Percentiles rank a stretch among this genome's conserved stretches.
Conservation (phyloP, 805 yeast species). For the Candida ficus region DNA sequence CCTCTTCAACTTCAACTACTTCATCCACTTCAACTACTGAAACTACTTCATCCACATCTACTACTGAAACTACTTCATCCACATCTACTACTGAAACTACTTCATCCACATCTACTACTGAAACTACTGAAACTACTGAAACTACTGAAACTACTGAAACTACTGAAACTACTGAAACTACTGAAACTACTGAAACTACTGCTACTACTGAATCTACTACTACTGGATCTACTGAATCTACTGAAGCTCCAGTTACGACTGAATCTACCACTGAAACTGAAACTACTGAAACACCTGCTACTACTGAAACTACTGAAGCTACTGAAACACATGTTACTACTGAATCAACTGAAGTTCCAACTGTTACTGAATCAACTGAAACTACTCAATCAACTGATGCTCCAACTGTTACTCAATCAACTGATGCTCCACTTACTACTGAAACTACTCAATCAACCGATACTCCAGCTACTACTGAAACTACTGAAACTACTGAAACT, state of each 20-base stretch:
- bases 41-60: conserved; percentile 8
- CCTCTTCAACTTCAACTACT: conserved; percentile 9
- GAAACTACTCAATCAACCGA: background rate
- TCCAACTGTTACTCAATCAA: background rate
- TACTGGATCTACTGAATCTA: background rate
- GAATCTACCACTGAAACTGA: too few species aligned
- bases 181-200: background rate
- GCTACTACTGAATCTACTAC: background rate
- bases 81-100: background rate
- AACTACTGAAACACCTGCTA: background rate
- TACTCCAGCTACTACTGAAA: background rate
- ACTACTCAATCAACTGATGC: background rate
- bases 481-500: background rate
- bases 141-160: background rate
- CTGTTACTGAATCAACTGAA: background rate
- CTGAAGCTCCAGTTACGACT: background rate
- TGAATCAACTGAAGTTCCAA: background rate
- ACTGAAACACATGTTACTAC: background rate
- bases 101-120: background rate
- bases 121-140: background rate
- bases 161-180: background rate
- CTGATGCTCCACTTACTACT: background rate
- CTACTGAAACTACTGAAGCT: background rate
- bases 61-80: conserved; percentile 4
- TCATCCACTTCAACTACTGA: conserved; percentile 4